Conservation (phyloP, 768 basidiomycete genomes). For the Podaxis carcinomalis region DNA sequence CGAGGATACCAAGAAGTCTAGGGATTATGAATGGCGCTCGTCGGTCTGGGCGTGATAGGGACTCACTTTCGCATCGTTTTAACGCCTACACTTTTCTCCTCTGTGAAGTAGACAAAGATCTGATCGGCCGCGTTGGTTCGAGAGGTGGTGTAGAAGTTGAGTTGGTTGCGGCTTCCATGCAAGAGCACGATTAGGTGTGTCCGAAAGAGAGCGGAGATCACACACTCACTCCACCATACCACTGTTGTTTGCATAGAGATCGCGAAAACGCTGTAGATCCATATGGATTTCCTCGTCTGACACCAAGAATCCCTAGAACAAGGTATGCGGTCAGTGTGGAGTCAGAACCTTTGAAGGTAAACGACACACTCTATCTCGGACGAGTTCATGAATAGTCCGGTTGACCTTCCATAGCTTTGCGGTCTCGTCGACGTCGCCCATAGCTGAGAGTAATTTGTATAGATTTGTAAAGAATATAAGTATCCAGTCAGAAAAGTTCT, state of each 20-base stretch:
- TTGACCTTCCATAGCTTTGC: constrained; percentile 95
- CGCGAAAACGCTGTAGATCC: constrained; percentile 76
- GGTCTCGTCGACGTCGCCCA: constrained; percentile 75
- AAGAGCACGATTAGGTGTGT: background rate
- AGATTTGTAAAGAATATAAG: background rate
- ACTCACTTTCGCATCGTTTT: constrained; percentile 97
- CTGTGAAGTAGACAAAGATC: constrained; percentile 95
- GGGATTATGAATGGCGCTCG: constrained; percentile 8
- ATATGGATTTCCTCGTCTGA: constrained; percentile 92
- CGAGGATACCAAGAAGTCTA: constrained; percentile 85
- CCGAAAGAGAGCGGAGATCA: constrained; percentile 1
- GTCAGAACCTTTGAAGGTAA: constrained; percentile 8
- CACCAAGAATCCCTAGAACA: constrained; percentile 82
- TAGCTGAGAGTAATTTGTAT: constrained; percentile 27
- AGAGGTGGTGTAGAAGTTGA: constrained; percentile 88
- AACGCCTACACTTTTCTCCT: constrained; percentile 91
- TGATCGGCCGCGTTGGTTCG: constrained; percentile 63
- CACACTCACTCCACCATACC: constrained; percentile 81
- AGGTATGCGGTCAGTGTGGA: constrained; percentile 23
- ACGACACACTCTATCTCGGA: constrained; percentile 80
- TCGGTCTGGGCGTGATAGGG: background rate
- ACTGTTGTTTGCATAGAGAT: constrained; percentile 63
- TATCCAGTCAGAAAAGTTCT: constrained; percentile 14
- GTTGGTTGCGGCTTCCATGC: constrained; percentile 66
- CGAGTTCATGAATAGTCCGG: constrained; percentile 93